Base-by-base conservation (phyloP, 495 filamentous ascomycete species). In the Coniosporium apollinis region DNA sequence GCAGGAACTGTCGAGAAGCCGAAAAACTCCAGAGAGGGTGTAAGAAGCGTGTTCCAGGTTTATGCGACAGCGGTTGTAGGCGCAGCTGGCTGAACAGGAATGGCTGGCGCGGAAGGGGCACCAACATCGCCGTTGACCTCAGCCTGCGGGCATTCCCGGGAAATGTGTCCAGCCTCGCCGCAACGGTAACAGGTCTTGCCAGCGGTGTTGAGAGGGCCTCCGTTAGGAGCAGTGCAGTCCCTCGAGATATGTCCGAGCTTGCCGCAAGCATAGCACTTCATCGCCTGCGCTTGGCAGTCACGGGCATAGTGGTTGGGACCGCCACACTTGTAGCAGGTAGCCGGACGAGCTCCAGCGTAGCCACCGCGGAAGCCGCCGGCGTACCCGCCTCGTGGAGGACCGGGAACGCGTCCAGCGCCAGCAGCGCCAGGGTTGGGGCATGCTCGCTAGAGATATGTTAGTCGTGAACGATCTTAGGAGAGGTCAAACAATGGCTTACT, bases 231-330 rank as follows among this genome's bases (percentile, higher is more conserved):
- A 16, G 85, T 93, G 65, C 89, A 99, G 61, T 99, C 89, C 45
- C 87, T 76, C 16, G 83, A 93, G 58, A 96, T 96, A 64, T 97
- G 89, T 29, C 89, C 89, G 33, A 94, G 72, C 64, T 97, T 97
- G 54, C 91, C 91, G 57, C 91, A 99, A 44, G 91, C 87, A 58
- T 96, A 99, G 71, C 91, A 99, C 62, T 99, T 99, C 85, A 94
- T 94, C 36, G 87, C 85, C 63, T 96, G 91, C 42, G 89, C 89
- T 64, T 99, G 91, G 67, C 91, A 99, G 57, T 99, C 91, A 42
- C 91, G 80, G 33, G 91, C 89, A 50, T 83, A 99, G 60, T 99
- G 91, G 66, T 99, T 99, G 31, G 89, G 91, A 9, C 89, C 89
- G 49, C 91, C 91, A 57, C 91, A 99, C 69, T 96, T 96, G 71